A percentile compares a stretch with the other conserved stretches of the same genome.
Conservation (phyloP, 1,284 basidiomycete genomes). For the Trichosporon asahii region DNA sequence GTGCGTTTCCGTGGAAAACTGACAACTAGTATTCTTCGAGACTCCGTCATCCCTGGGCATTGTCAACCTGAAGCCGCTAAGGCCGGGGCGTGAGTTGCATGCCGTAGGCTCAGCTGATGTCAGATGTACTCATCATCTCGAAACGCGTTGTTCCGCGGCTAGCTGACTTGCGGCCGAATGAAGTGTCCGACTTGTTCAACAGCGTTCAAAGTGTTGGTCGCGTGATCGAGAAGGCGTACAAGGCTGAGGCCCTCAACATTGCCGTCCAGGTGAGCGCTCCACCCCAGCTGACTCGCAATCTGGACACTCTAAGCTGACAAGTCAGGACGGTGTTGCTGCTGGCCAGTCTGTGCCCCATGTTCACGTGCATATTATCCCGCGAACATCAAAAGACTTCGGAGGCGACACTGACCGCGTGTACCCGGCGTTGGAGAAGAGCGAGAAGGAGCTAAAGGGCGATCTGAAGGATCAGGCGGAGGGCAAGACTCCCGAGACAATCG, state of each 20-base stretch:
- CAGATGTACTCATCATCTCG: slow-evolving; percentile 86
- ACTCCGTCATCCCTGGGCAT: slow-evolving; percentile 70
- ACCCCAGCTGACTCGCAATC: neutral
- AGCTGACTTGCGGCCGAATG: slow-evolving; percentile 65
- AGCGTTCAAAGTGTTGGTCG: slow-evolving; percentile 60
- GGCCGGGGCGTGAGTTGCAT: slow-evolving; percentile 74
- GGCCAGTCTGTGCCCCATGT: slow-evolving; percentile 86
- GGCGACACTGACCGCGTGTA: slow-evolving; percentile 71
- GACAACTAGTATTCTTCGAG: slow-evolving; percentile 63
- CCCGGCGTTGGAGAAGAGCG: slow-evolving; percentile 67
- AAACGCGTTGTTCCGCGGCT: slow-evolving; percentile 71
- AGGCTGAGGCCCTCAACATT: slow-evolving; percentile 63
- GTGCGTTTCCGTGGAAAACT: neutral
- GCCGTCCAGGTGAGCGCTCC: slow-evolving; percentile 67
- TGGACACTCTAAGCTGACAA: neutral
- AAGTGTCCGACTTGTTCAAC: slow-evolving; percentile 72
- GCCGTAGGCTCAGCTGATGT: neutral
- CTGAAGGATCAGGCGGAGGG: neutral
- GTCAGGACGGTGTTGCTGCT: slow-evolving; percentile 76
- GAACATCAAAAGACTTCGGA: slow-evolving; percentile 60
- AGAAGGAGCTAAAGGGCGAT: slow-evolving; percentile 50
- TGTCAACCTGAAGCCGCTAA: slow-evolving; percentile 87
- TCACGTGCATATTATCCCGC: slow-evolving; percentile 83
- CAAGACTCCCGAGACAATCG: neutral
- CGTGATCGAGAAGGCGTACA: slow-evolving; percentile 51